phyloP scores from a whole-genome alignment of 139 green algal species.

The Chlamydomonas applanata region DNA sequence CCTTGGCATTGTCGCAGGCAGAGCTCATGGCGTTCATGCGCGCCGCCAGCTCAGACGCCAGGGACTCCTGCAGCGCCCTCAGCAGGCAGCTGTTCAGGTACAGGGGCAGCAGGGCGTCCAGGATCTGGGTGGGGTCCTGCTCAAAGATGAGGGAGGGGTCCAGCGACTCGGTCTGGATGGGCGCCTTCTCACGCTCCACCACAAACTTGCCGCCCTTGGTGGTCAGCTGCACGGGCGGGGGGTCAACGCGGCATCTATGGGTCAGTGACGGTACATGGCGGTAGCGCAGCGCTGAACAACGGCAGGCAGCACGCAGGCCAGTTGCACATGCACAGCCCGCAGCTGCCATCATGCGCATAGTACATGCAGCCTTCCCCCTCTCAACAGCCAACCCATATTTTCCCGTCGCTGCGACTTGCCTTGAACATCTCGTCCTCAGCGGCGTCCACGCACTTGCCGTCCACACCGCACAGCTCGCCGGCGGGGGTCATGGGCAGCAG shows the following conservation, averaged over 20 bases:
- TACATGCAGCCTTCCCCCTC: slow-evolving; percentile 64
- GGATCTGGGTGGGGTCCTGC: slow-evolving; percentile 97
- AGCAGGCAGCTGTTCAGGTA: slow-evolving; percentile 97
- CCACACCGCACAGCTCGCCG: slow-evolving; percentile 91
- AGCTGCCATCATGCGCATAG: too few relatives aligned
- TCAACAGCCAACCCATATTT: too few relatives aligned
- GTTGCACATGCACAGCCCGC: too few relatives aligned
- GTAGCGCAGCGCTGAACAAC: too few relatives aligned
- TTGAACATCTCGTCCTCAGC: slow-evolving; percentile 97
- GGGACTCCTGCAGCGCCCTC: slow-evolving; percentile 81
- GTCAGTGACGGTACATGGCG: too few relatives aligned
- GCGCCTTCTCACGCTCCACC: slow-evolving; percentile 83
- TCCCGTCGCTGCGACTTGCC: too few relatives aligned
- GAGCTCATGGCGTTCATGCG: slow-evolving; percentile 99
- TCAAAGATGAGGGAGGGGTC: slow-evolving; percentile 95
- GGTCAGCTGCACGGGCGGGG: slow-evolving; percentile 64
- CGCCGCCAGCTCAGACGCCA: slow-evolving; percentile 96
- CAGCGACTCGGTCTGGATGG: slow-evolving; percentile 67
- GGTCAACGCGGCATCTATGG: too few relatives aligned
- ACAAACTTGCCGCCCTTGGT: slow-evolving; percentile 49
- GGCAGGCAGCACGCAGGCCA: too few relatives aligned
- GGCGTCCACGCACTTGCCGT: slow-evolving; percentile 96
- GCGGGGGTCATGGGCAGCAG: slow-evolving; percentile 88
- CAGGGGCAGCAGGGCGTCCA: slow-evolving; percentile 97
- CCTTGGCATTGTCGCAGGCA: slow-evolving; percentile 95